These are phyloP conservation scores for Prototheca cutis DNA, from an alignment of 163 green algal genomes.

Conservation along the genomic window DNA sequence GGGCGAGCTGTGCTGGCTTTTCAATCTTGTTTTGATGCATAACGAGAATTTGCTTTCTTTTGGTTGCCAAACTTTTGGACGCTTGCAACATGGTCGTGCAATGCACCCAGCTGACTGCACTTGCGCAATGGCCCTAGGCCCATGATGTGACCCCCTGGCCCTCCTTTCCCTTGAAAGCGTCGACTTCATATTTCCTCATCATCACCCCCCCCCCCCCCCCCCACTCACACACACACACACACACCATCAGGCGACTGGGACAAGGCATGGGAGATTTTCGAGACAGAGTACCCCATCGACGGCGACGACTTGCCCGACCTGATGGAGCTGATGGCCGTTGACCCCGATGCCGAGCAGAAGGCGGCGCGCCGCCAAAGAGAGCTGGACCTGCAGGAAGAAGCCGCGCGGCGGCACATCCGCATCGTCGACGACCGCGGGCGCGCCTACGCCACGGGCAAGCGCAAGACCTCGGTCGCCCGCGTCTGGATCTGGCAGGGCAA, in stretches of 20 bases:
- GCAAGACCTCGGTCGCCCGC: conserved; percentile 53
- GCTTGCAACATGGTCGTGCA: too few species aligned
- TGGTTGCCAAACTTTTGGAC: too few species aligned
- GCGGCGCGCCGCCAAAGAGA: conserved; percentile 30
- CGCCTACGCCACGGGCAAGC: conserved; percentile 44
- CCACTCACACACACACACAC: not conserved
- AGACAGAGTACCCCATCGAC: conserved; percentile 8
- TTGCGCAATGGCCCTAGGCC: too few species aligned
- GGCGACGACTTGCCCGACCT: conserved; percentile 13
- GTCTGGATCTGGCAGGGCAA: conserved; percentile 48
- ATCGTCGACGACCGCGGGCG: conserved; percentile 43
- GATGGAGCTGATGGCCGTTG: conserved; percentile 17
- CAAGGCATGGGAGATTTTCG: conserved; percentile 27
- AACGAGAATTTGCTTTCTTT: too few species aligned
- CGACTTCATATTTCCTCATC: too few species aligned
- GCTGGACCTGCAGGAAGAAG: conserved; percentile 19
- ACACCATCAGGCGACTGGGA: conserved; percentile 23
- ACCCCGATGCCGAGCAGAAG: conserved; percentile 25
- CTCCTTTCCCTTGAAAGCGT: too few species aligned
- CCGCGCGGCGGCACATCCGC: conserved; percentile 8
- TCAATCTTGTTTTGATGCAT: too few species aligned
- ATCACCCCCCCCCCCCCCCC: too few species aligned
- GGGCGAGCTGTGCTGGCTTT: too few species aligned
- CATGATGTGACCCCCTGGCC: too few species aligned
- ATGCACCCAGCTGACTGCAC: not conserved